Conservation (phyloP, 805 yeast species). For the Wickerhamiella sergipiensis region DNA sequence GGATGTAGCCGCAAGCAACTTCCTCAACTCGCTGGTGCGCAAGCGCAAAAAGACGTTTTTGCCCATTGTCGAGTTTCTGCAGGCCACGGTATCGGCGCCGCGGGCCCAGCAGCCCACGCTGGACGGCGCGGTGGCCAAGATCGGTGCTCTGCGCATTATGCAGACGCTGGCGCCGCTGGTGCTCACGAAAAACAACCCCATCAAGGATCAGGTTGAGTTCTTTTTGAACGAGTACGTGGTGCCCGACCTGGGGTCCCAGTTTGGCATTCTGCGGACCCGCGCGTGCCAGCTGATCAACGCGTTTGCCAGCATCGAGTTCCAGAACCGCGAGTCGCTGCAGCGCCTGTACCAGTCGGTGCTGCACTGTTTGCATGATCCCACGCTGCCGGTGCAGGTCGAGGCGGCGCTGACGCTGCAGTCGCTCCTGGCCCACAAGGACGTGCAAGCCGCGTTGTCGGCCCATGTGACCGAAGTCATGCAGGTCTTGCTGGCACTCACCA, state of each 20-base stretch:
- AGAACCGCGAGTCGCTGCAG: conserved; percentile 54
- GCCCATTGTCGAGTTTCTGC: conserved; percentile 11
- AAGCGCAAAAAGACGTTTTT: conserved; percentile 34
- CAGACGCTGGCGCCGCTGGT: conserved; percentile 54
- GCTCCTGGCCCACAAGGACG: conserved; percentile 47
- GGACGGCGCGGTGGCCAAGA: conserved; percentile 34
- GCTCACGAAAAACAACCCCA: conserved; percentile 41
- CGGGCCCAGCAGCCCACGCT: conserved; percentile 5
- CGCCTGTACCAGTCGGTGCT: conserved; percentile 30
- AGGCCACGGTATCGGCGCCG: conserved; percentile 11
- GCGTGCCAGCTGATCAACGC: conserved; percentile 37
- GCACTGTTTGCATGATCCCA: conserved; percentile 32
- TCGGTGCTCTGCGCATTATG: conserved; percentile 49
- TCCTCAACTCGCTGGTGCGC: conserved; percentile 57
- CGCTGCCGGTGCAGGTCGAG: conserved; percentile 66
- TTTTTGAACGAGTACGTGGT: conserved; percentile 51
- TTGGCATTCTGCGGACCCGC: conserved; percentile 53
- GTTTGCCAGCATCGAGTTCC: conserved; percentile 48
- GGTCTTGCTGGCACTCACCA: conserved; percentile 55
- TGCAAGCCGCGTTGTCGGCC: conserved; percentile 51
- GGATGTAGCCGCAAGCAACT: conserved; percentile 64
- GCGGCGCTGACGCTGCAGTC: conserved; percentile 81
- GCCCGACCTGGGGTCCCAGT: conserved; percentile 54
- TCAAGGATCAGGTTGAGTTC: conserved; percentile 48
- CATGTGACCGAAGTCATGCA: conserved; percentile 76